Evolutionary conservation across 306 rosid species (phyloP).

Genomic region (Prunus padus): DNA sequence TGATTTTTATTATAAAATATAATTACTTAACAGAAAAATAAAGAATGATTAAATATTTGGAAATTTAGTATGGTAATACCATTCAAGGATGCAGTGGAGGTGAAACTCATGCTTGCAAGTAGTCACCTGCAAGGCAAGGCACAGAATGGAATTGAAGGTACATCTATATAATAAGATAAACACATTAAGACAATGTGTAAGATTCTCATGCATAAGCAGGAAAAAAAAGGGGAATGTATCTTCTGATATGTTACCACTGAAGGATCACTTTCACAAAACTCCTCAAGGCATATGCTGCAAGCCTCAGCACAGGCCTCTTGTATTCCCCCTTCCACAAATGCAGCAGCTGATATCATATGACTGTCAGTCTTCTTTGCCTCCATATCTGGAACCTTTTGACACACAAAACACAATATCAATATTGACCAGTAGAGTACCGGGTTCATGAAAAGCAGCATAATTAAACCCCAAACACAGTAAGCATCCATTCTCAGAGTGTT

Average conservation of each 20-base stretch:
- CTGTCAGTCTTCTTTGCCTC: slow-evolving; percentile 40
- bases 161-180: slow-evolving; percentile 17
- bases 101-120: slow-evolving; percentile 90
- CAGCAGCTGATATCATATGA: slow-evolving; percentile 73
- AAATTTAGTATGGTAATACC: slow-evolving; percentile 41
- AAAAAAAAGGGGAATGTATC: not conserved
- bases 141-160: slow-evolving; percentile 24
- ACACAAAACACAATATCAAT: slow-evolving; percentile 28
- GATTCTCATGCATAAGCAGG: not conserved
- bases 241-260: slow-evolving; percentile 52
- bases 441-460: not conserved
- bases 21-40: not conserved
- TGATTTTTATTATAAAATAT: not conserved
- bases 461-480: slow-evolving; percentile 12
- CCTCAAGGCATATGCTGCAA: slow-evolving; percentile 98
- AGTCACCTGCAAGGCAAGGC: slow-evolving; percentile 59
- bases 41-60: not conserved
- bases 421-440: not conserved
- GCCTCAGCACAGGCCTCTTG: slow-evolving; percentile 83
- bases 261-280: slow-evolving; percentile 74
- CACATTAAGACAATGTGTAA: not conserved
- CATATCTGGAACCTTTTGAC: slow-evolving; percentile 44
- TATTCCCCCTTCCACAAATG: slow-evolving; percentile 96
- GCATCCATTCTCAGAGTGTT: not conserved
- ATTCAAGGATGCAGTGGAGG: slow-evolving; percentile 96